phyloP scores from a whole-genome alignment of 768 basidiomycete species.

The Suillus americanus region DNA sequence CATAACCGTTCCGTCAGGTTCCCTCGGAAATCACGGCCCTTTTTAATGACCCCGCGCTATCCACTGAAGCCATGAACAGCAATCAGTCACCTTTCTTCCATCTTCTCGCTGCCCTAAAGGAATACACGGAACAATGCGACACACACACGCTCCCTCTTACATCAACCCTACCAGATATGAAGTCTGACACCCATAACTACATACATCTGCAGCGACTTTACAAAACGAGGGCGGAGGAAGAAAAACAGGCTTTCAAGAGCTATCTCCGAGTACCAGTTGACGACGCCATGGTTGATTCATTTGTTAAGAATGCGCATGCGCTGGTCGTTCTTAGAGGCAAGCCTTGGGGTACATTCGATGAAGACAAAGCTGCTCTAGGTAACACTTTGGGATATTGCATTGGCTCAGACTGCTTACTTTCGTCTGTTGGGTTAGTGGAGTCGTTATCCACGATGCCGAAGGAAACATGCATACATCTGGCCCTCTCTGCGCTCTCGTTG shows the following conservation, averaged over 20 bases:
- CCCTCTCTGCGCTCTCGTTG: conserved; percentile 59
- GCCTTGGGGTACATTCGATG: conserved; percentile 58
- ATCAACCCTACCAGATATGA: conserved; percentile 93
- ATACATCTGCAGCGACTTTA: conserved; percentile 85
- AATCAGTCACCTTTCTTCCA: conserved; percentile 72
- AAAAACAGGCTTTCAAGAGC: conserved; percentile 56
- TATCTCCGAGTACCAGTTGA: conserved; percentile 47
- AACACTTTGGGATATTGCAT: conserved; percentile 12
- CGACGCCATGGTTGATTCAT: conserved; percentile 60
- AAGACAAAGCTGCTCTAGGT: conserved; percentile 52
- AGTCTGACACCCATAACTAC: conserved; percentile 82
- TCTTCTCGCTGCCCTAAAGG: conserved; percentile 70
- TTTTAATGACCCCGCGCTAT: conserved; percentile 60
- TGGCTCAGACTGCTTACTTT: neutral
- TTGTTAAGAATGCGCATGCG: conserved; percentile 80
- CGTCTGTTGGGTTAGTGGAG: conserved; percentile 3
- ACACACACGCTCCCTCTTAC: conserved; percentile 77
- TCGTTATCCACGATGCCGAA: conserved; percentile 45
- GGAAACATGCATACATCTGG: conserved; percentile 68
- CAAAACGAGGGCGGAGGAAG: conserved; percentile 70
- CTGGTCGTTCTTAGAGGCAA: conserved; percentile 64
- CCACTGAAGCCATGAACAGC: conserved; percentile 37
- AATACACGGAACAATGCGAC: conserved; percentile 56
- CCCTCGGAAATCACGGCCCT: conserved; percentile 66
- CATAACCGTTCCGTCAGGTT: conserved; percentile 37